phyloP scores from a whole-genome alignment of 192 early-diverging fungal genomes.

The Cladochytrium replicatum region DNA sequence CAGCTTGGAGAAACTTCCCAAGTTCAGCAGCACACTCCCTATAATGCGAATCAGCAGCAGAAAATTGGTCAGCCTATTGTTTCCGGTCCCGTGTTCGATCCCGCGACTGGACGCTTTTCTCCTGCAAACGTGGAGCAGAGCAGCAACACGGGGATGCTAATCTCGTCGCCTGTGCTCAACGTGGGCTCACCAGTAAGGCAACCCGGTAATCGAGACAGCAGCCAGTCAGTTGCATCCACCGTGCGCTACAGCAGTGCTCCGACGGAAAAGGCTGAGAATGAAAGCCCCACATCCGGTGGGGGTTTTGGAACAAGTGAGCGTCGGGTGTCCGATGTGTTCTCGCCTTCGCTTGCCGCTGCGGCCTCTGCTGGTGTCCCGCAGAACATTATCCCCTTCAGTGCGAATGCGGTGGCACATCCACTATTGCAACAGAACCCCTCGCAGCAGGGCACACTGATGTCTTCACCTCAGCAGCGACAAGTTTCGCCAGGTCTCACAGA shows the following conservation, averaged over 20 bases:
- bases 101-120: not conserved
- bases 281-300: not conserved
- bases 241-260: not conserved
- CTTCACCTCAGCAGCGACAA: too few species aligned
- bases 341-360: too few species aligned
- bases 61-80: not conserved
- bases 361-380: too few species aligned
- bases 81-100: not conserved
- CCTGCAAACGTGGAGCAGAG: too few species aligned
- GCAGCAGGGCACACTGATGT: too few species aligned
- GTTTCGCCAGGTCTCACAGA: not conserved
- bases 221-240: not conserved
- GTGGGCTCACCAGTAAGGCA: too few species aligned
- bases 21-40: too few species aligned
- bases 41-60: conserved; percentile 5
- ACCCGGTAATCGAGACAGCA: not conserved
- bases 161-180: not conserved
- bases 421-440: too few species aligned
- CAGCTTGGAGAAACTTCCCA: conserved; percentile 3
- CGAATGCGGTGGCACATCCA: too few species aligned
- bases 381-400: too few species aligned
- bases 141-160: not conserved
- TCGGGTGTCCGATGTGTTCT: not conserved
- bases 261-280: not conserved
- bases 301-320: too few species aligned